These are phyloP conservation scores for Ziziphus jujuba DNA, from an alignment of 306 rosid species.

Conservation along the genomic window DNA sequence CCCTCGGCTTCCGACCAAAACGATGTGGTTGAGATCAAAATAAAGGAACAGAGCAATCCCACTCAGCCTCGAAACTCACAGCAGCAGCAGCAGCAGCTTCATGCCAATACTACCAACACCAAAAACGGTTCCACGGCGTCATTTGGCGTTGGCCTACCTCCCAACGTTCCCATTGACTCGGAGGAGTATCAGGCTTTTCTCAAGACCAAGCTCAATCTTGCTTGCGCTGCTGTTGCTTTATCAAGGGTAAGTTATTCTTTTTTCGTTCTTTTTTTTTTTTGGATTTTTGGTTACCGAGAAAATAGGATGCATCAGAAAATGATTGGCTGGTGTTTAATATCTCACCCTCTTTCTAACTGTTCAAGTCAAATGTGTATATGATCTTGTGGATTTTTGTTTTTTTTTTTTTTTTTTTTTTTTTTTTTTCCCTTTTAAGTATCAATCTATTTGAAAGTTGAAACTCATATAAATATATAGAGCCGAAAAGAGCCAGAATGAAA, in stretches of 20 bases:
- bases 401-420: too few species aligned
- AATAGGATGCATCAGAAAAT: neutral
- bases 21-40: conserved; percentile 38
- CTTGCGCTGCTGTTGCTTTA: conserved; percentile 88
- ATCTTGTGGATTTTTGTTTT: too few species aligned
- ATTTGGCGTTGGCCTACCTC: conserved; percentile 7
- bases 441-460: neutral
- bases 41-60: conserved; percentile 22
- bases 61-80: neutral
- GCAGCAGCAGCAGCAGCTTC: too few species aligned
- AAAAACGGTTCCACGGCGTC: neutral
- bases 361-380: too few species aligned
- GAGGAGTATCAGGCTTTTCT: conserved; percentile 69
- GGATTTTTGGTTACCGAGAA: neutral
- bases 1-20: conserved; percentile 30
- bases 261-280: neutral
- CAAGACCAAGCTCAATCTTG: conserved; percentile 83
- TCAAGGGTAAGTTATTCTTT: conserved; percentile 48
- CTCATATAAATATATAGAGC: too few species aligned
- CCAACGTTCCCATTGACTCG: conserved; percentile 45
- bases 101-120: neutral
- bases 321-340: neutral
- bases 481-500: neutral
- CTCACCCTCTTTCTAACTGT: neutral
- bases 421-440: too few species aligned